Percentiles rank a stretch among this genome's conserved stretches.
phyloP scores from a whole-genome alignment of 768 basidiomycete species.

The Suillus occidentalis region DNA sequence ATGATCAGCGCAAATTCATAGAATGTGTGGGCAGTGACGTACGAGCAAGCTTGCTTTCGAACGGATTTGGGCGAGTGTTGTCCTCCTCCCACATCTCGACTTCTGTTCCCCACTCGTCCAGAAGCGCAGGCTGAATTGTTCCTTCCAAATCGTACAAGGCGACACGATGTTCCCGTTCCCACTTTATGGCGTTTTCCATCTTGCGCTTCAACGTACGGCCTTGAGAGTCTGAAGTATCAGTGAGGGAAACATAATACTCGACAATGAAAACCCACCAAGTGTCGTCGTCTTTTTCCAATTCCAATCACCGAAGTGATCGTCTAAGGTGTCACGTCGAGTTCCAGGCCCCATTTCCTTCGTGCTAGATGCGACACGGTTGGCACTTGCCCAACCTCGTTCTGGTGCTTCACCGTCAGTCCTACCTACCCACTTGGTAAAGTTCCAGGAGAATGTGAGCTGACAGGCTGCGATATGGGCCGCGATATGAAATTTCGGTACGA shows the following conservation, averaged over 20 bases:
- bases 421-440: neutral
- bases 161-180: neutral
- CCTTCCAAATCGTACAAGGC: neutral
- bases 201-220: neutral
- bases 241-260: neutral
- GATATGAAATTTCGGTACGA: neutral
- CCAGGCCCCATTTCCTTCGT: neutral
- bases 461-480: neutral
- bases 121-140: neutral
- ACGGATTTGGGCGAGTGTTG: neutral
- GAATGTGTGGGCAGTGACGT: neutral
- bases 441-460: neutral
- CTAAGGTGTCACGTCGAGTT: neutral
- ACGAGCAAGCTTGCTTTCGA: neutral
- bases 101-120: neutral
- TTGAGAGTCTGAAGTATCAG: neutral
- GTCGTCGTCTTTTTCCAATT: neutral
- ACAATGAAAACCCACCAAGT: neutral
- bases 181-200: neutral
- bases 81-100: neutral
- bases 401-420: neutral
- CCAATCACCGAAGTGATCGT: neutral
- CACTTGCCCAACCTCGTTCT: neutral
- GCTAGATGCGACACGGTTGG: neutral
- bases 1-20: neutral